Percentiles rank a stretch among this genome's conserved stretches.
Conservation (phyloP, 306 rosid species). For the Medicago lupulina region DNA sequence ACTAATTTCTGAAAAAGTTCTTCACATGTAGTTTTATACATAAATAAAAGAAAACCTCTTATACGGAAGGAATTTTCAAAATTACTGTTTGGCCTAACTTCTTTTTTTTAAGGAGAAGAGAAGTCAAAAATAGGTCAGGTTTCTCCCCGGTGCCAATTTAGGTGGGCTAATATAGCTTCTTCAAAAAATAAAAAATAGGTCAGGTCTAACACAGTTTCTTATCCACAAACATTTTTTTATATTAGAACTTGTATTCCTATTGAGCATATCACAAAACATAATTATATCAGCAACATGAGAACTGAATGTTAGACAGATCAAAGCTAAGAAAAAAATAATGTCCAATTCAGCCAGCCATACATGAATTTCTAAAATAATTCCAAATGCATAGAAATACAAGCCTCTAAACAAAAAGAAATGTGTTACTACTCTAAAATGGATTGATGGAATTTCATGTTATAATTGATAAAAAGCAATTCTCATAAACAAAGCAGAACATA, state of each 20-base stretch:
- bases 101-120: too few species aligned
- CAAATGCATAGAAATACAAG: constrained; percentile 35
- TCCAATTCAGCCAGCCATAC: constrained; percentile 6
- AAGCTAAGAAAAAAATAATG: neutral
- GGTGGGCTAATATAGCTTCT: too few species aligned
- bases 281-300: too few species aligned
- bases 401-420: constrained; percentile 38
- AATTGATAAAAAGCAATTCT: neutral
- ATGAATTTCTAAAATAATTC: constrained; percentile 15
- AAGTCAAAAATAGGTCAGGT: too few species aligned
- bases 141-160: too few species aligned
- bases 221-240: constrained; percentile 6
- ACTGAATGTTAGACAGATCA: too few species aligned
- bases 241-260: neutral
- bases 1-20: too few species aligned
- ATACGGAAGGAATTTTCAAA: too few species aligned
- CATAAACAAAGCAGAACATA: constrained; percentile 1
- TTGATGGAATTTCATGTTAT: constrained; percentile 8
- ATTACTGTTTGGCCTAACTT: too few species aligned
- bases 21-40: too few species aligned
- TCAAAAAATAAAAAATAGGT: too few species aligned
- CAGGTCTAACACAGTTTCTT: neutral
- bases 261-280: neutral
- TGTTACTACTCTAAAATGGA: neutral
- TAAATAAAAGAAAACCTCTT: too few species aligned